Base-by-base conservation (phyloP, 1,284 basidiomycete species). In the Naganishia sp. region DNA sequence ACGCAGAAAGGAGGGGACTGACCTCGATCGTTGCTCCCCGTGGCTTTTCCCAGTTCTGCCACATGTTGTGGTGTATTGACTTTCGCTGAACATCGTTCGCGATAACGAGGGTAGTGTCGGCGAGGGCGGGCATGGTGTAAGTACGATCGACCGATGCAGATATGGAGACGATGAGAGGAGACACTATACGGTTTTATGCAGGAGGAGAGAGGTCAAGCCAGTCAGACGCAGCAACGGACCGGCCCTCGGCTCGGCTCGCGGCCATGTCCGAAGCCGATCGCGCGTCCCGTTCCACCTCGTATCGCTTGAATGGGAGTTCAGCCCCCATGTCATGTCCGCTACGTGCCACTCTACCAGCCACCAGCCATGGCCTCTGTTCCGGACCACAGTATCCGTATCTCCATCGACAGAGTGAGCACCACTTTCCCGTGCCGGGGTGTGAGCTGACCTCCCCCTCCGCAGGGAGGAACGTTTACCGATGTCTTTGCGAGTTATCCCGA, bases 391-490 rank as follows among this genome's bases (percentile, higher is more conserved):
- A 78, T 80, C 43, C 73, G 77, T 15, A 73, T 80, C 56, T 70
- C 73, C 28, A 78, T 79, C 54, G 78, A 79, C 65, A 63, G 75
- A 33, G 70, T 68, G 36, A 64, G 67, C 65, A 11, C 16, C 28
- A 7, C 28, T 53, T 18, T 6, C 33, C 13, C 13, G 5, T 15
- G 11, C 28, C 2, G 33, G 15, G n/a, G 5, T 28, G 2, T 7
- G 2, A n/a, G 53, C 53, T 55, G 36, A 55, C 9, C 6, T 10
- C 33, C 6, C 2, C 33, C n/a, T 21, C 18, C 6, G 6, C 31
- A 65, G 67, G 77, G 77, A 21, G 77, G 77, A 11, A 79, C 77
- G 1, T 79, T 79, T 61, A 78, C 78, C 31, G 79, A 81, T 68
- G 76, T 79, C 23, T 72, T 75, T 63, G 75, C 76, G 65, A 68